A percentile compares a stretch with the other conserved stretches of the same genome.
phyloP scores from a whole-genome alignment of 225 moss, liverwort and hornwort species.

The Rhytidiadelphus loreus region DNA sequence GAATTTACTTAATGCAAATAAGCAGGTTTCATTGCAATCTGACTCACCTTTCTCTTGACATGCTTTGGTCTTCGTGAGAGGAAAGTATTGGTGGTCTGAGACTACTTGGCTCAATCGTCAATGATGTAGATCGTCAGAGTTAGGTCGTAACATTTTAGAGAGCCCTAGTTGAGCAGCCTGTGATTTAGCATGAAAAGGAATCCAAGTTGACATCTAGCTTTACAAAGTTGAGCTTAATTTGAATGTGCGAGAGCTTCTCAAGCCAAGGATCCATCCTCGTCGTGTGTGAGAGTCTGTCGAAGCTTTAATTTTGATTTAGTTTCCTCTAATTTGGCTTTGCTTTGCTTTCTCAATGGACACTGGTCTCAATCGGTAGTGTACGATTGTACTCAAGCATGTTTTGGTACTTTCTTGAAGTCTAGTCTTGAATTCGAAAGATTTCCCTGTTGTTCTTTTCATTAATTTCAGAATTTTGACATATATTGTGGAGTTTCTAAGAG shows the following conservation, averaged over 20 bases:
- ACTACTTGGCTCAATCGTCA: background rate
- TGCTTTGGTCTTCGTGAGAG: background rate
- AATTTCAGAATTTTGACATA: background rate
- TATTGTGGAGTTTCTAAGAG: background rate
- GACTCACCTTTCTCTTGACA: background rate
- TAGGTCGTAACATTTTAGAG: background rate
- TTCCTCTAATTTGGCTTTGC: background rate
- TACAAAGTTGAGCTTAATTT: background rate
- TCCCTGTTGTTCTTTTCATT: background rate
- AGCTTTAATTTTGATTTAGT: background rate
- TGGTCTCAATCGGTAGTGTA: background rate
- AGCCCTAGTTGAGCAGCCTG: background rate
- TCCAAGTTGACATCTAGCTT: background rate
- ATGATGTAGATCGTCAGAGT: background rate
- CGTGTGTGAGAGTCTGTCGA: background rate
- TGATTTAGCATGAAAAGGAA: background rate
- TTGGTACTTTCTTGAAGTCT: background rate
- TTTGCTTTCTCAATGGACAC: background rate
- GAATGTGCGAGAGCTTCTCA: background rate
- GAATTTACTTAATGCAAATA: no score
- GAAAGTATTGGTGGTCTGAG: background rate
- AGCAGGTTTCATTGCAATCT: background rate
- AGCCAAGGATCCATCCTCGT: background rate
- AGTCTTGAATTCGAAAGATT: background rate
- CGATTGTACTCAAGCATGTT: background rate